phyloP scores from a whole-genome alignment of 345 rosid genomes.

The Eucalyptus albens region DNA sequence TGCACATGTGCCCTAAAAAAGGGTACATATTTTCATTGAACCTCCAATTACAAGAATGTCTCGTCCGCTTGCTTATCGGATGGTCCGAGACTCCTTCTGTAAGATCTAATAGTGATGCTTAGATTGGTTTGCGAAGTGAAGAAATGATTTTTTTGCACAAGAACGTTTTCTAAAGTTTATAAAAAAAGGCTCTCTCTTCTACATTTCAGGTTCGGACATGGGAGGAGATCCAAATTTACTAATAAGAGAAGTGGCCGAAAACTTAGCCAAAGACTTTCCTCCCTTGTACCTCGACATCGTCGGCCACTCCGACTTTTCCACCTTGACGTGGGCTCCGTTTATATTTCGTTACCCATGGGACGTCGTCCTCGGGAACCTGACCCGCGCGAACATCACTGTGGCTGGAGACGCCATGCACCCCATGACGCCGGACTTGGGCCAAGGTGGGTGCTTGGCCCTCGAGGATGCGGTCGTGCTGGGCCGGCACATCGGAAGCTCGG shows the following conservation, averaged over 20 bases:
- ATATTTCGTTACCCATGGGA: constrained; percentile 26
- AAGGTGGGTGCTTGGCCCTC: constrained; percentile 28
- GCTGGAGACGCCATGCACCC: constrained; percentile 52
- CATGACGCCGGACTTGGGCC: constrained; percentile 35
- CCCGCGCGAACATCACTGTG: constrained; percentile 20
- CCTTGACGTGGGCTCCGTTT: constrained; percentile 8
- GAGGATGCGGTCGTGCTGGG: constrained; percentile 32
- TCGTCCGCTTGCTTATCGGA: neutral
- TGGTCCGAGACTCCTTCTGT: neutral
- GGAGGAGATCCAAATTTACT: constrained; percentile 3
- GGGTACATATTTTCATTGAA: neutral
- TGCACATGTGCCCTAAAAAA: neutral
- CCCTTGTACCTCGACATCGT: constrained; percentile 4
- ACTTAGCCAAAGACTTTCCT: constrained; percentile 6
- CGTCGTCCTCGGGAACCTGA: constrained; percentile 11
- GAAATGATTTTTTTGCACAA: neutral
- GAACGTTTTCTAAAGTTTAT: neutral
- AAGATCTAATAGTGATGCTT: neutral
- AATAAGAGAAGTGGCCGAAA: constrained; percentile 5
- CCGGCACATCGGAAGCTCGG: constrained; percentile 11
- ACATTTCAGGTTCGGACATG: neutral
- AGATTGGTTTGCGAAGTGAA: neutral
- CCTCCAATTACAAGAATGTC: neutral
- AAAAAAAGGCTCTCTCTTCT: neutral
- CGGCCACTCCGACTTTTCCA: constrained; percentile 7